phyloP scores from a whole-genome alignment of 371 early-diverging fungal species.

The Coemansia sp. region DNA sequence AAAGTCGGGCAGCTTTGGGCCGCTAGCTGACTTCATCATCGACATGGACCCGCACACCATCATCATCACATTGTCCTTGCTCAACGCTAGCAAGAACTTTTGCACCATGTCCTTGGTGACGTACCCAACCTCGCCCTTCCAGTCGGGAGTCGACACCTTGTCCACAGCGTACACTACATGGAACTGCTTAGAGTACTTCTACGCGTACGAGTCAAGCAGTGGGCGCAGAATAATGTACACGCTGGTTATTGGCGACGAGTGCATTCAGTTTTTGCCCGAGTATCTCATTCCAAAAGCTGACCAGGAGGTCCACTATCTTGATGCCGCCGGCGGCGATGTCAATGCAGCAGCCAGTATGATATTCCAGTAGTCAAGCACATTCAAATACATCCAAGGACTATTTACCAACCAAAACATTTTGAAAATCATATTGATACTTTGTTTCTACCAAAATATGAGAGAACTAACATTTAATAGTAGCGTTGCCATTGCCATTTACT shows the following conservation, averaged over 20 bases:
- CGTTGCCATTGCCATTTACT: too few species aligned
- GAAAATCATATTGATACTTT: too few species aligned
- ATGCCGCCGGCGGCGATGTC: neutral
- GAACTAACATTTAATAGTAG: too few species aligned
- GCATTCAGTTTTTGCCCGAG: constrained; percentile 85
- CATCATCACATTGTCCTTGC: constrained; percentile 57
- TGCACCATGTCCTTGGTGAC: constrained; percentile 67
- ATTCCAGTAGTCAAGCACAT: neutral
- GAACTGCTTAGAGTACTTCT: constrained; percentile 73
- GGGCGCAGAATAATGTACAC: constrained; percentile 81
- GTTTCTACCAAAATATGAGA: too few species aligned
- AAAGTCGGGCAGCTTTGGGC: constrained; percentile 77
- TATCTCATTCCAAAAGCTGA: constrained; percentile 77
- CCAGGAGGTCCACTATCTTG: constrained; percentile 4
- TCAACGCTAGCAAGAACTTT: constrained; percentile 58
- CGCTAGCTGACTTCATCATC: constrained; percentile 77
- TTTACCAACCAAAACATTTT: too few species aligned
- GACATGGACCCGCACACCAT: constrained; percentile 89
- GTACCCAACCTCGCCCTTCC: constrained; percentile 71
- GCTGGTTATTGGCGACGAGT: constrained; percentile 75
- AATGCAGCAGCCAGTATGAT: constrained; percentile 4
- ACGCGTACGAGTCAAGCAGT: constrained; percentile 72
- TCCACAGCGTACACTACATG: constrained; percentile 81
- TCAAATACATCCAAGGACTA: too few species aligned
- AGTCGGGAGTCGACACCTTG: constrained; percentile 59